phyloP scores from a whole-genome alignment of 2,329 filamentous ascomycete species.

The Taxawa tesnikishii region DNA sequence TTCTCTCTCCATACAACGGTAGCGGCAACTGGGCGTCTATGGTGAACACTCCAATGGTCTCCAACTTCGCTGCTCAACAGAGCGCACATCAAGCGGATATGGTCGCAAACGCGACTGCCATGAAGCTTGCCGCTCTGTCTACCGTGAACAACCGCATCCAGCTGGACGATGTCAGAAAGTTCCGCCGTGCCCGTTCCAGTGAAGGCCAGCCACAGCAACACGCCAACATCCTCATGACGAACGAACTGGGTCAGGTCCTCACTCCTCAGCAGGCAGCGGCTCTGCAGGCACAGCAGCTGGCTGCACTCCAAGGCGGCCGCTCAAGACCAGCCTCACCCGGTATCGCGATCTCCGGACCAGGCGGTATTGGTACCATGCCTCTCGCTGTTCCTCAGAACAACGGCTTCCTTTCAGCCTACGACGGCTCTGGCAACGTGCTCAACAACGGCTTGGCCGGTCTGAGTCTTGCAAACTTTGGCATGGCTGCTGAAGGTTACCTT shows the following conservation, averaged over 20 bases:
- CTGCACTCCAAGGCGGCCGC: conserved; percentile 61
- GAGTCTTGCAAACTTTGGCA: conserved; percentile 38
- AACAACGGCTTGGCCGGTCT: conserved; percentile 60
- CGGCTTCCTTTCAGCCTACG: conserved; percentile 83
- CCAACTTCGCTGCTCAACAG: conserved; percentile 56
- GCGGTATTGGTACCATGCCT: conserved; percentile 34
- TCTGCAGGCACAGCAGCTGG: conserved; percentile 62
- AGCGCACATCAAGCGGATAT: conserved; percentile 73
- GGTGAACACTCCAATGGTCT: conserved; percentile 92
- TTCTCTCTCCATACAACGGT: conserved; percentile 72
- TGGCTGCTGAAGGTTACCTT: conserved; percentile 73
- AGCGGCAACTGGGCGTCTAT: conserved; percentile 97
- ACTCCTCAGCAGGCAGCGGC: conserved; percentile 43
- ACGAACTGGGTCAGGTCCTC: conserved; percentile 80
- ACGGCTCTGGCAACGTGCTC: conserved; percentile 55
- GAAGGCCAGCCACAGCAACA: conserved; percentile 50
- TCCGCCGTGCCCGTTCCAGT: conserved; percentile 79
- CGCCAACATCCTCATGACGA: conserved; percentile 75
- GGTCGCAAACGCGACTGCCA: conserved; percentile 96
- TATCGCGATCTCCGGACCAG: conserved; percentile 59
- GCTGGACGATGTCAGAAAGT: conserved; percentile 92
- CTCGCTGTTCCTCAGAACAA: conserved; percentile 90
- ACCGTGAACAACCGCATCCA: conserved; percentile 98
- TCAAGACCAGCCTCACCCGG: conserved; percentile 87
- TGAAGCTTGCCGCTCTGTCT: conserved; percentile 94